These are phyloP conservation scores for Pichia cactophila DNA, from an alignment of 1,139 yeast genomes.

Conservation along the genomic window DNA sequence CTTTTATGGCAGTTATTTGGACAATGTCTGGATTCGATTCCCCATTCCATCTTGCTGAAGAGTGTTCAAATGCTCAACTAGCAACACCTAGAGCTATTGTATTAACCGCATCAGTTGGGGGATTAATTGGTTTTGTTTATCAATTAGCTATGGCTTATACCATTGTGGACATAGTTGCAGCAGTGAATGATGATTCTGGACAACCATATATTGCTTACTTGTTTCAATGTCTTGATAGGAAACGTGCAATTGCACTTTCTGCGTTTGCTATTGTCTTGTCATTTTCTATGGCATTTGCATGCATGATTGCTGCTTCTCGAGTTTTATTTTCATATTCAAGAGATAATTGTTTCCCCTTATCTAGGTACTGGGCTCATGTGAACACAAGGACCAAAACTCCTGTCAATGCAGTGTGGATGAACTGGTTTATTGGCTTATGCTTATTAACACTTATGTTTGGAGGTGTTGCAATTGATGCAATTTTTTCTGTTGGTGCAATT, in stretches of 20 bases:
- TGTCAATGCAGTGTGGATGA: slow-evolving; percentile 61
- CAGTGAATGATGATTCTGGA: slow-evolving; percentile 48
- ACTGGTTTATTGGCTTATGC: slow-evolving; percentile 50
- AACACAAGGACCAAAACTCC: slow-evolving; percentile 56
- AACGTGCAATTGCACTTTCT: slow-evolving; percentile 46
- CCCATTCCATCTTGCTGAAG: slow-evolving; percentile 68
- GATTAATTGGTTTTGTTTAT: slow-evolving; percentile 53
- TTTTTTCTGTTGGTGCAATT: slow-evolving; percentile 72
- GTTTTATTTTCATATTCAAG: slow-evolving; percentile 64
- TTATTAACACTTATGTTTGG: slow-evolving; percentile 61
- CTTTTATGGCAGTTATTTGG: slow-evolving; percentile 65
- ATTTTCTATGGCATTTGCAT: slow-evolving; percentile 61
- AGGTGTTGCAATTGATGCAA: slow-evolving; percentile 62
- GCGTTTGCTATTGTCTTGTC: slow-evolving; percentile 54
- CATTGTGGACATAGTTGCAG: slow-evolving; percentile 43
- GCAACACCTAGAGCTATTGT: slow-evolving; percentile 64
- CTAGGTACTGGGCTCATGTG: slow-evolving; percentile 46
- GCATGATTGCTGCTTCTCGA: slow-evolving; percentile 64
- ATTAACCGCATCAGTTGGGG: slow-evolving; percentile 54
- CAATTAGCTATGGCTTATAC: slow-evolving; percentile 64
- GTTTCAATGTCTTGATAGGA: slow-evolving; percentile 41
- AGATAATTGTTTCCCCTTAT: slow-evolving; percentile 62
- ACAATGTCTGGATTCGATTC: slow-evolving; percentile 73
- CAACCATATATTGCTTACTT: slow-evolving; percentile 60
- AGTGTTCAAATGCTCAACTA: slow-evolving; percentile 51